Conservation (phyloP, 2,329 filamentous ascomycete genomes). For the Alternaria rosae region DNA sequence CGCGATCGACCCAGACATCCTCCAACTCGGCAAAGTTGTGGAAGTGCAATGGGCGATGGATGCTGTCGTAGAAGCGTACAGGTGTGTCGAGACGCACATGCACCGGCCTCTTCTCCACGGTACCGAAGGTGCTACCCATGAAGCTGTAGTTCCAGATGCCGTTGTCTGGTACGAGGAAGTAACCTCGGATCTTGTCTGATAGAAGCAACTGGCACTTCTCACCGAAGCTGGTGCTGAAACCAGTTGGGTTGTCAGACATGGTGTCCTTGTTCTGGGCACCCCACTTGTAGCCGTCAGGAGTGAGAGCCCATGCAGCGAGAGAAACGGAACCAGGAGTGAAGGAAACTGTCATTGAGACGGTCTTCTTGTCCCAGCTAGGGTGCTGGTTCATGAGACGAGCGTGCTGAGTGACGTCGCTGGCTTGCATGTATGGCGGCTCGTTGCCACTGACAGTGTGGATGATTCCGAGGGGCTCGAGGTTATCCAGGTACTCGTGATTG, state of each 20-base stretch:
- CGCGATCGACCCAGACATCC: conserved; percentile 92
- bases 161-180: conserved; percentile 93
- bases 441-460: conserved; percentile 97
- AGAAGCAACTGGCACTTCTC: conserved; percentile 94
- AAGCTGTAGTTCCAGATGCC: conserved; percentile 98
- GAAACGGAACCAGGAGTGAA: conserved; percentile 98
- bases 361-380: conserved; percentile 83
- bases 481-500: conserved; percentile 86
- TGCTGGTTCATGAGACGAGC: conserved; percentile 88
- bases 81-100: conserved; percentile 95
- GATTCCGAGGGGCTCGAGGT: conserved; percentile 87
- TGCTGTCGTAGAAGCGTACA: conserved; percentile 84
- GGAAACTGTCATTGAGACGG: conserved; percentile 91
- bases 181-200: conserved; percentile 91
- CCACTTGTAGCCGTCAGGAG: conserved; percentile 94
- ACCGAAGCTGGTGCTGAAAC: conserved; percentile 90
- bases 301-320: conserved; percentile 90
- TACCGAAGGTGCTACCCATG: conserved; percentile 88
- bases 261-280: conserved; percentile 94
- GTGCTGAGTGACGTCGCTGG: conserved; percentile 92
- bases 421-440: conserved; percentile 95
- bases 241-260: conserved; percentile 89
- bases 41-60: conserved; percentile 94
- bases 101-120: conserved; percentile 87
- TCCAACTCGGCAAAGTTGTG: conserved; percentile 97